These are phyloP conservation scores for Kodamaea nitidulidarum DNA, from an alignment of 805 yeast species.

Conservation along the genomic window DNA sequence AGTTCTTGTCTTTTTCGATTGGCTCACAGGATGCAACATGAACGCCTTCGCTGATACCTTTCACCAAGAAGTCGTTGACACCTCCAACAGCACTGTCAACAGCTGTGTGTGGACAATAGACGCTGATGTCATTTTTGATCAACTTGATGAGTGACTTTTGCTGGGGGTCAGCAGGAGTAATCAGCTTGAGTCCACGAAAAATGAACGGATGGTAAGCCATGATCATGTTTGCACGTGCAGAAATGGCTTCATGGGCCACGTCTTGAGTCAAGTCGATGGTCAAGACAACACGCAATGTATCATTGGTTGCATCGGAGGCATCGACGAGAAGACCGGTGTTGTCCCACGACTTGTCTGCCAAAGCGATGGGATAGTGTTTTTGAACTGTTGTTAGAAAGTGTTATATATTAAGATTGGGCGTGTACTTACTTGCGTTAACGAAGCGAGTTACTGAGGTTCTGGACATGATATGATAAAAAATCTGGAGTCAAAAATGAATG, in stretches of 20 bases:
- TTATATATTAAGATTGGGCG: conserved; percentile 20
- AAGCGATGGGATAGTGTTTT: conserved; percentile 69
- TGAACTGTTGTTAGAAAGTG: conserved; percentile 44
- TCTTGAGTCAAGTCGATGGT: conserved; percentile 81
- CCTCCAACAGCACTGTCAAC: conserved; percentile 92
- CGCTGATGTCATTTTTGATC: conserved; percentile 75
- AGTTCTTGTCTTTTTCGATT: conserved; percentile 42
- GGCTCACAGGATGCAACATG: conserved; percentile 26
- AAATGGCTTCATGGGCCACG: conserved; percentile 84
- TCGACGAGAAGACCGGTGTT: conserved; percentile 90
- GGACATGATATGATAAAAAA: conserved; percentile 25
- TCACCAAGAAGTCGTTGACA: conserved; percentile 87
- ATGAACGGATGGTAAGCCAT: conserved; percentile 93
- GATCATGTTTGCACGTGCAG: conserved; percentile 48
- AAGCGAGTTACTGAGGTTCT: conserved; percentile 42
- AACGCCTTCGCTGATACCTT: conserved; percentile 43
- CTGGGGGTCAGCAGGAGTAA: conserved; percentile 66
- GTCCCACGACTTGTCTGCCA: conserved; percentile 92
- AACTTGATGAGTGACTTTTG: conserved; percentile 71
- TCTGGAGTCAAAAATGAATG: no score
- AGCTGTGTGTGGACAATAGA: conserved; percentile 94
- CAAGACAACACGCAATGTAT: conserved; percentile 45
- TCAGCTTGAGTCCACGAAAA: conserved; percentile 77
- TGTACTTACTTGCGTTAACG: conserved; percentile 35
- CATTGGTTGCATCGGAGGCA: conserved; percentile 35